Evolutionary conservation across 371 early-diverging fungal species (phyloP).

Genomic region (Blakeslea trispora): DNA sequence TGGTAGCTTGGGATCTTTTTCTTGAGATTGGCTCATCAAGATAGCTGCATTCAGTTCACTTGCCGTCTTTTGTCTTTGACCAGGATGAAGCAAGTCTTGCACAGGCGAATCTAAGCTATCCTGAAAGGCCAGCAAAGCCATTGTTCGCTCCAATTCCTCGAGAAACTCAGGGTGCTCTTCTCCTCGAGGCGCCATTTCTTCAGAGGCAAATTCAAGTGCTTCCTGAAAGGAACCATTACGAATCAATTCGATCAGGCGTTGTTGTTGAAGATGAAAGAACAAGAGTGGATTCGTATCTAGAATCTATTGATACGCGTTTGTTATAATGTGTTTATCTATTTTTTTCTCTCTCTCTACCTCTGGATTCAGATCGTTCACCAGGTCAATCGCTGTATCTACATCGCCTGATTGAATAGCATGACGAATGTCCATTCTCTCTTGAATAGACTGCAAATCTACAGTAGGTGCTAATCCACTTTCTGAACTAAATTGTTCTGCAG

Average conservation of each 20-base stretch:
- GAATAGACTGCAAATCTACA: conserved; percentile 86
- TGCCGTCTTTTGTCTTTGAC: conserved; percentile 91
- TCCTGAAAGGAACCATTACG: conserved; percentile 75
- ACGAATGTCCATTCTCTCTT: conserved; percentile 93
- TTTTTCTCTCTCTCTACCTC: too few species aligned
- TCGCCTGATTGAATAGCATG: conserved; percentile 89
- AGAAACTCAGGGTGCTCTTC: conserved; percentile 95
- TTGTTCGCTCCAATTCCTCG: conserved; percentile 91
- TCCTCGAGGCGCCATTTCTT: conserved; percentile 94
- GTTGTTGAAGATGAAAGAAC: conserved; percentile 95
- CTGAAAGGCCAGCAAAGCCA: conserved; percentile 95
- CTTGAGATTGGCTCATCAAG: conserved; percentile 86
- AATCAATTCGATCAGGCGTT: conserved; percentile 93
- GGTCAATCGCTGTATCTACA: conserved; percentile 91
- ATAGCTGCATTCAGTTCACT: conserved; percentile 94
- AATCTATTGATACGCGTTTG: conserved; percentile 56
- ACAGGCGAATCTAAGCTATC: conserved; percentile 68
- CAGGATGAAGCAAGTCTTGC: conserved; percentile 78
- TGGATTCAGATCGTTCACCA: conserved; percentile 95
- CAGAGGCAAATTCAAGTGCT: conserved; percentile 95
- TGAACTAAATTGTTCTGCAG: conserved; percentile 90
- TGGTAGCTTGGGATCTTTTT: conserved; percentile 92
- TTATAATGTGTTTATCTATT: too few species aligned
- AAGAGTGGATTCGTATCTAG: conserved; percentile 94
- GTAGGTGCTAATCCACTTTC: conserved; percentile 81